Base-by-base conservation (phyloP, 441 rosid genomes). In the Adansonia gregorii region DNA sequence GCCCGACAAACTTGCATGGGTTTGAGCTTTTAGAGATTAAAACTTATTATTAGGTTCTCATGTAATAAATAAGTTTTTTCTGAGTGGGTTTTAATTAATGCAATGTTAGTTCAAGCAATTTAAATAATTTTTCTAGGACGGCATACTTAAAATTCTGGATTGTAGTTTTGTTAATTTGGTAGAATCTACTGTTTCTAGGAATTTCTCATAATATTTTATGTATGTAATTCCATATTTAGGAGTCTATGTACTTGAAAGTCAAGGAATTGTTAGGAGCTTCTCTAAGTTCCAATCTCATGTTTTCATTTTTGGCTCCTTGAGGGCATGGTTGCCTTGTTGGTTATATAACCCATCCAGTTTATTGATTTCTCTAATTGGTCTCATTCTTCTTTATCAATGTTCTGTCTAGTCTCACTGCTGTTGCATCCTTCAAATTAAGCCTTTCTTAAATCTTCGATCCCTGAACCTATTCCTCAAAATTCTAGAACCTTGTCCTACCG, bases 11-110 rank as follows among this genome's bases (percentile, higher is more conserved):
- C 59, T 51, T 70, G 15, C 61, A 8, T 52, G 46, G 46, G 60
- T 27, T 31, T 61, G 66, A 27, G 41, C 66, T 24, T 4, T 11
- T 63, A 12, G 45, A 27, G 67, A 63, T 63, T 24, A 12, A 14
- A 63, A 70, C 74, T 31, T 51, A 51, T 27, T n/a, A 39, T 15
- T 65, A 39, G 49, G 22, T 65, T 65, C 49, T 65, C 35, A 67
- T 19, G 55, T 5, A 45, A 45, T 9, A 43, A 19, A 0, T 17
- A 17, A 43, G 52, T 20, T 46, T 22, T 67, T 20, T 46, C 17
- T 63, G 9, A 10, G 72, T 46, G n/a, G n/a, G 48, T 67, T 20
- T 11, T 46, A 19, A 10, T 48, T 45, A 49, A 67, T 67, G 72
- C 39, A 20, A 46, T 46, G 55, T 46, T 63, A 67, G 27, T 67